Evolutionary conservation across 768 basidiomycete genomes (phyloP).

Genomic region (Boletus barrowsii): DNA sequence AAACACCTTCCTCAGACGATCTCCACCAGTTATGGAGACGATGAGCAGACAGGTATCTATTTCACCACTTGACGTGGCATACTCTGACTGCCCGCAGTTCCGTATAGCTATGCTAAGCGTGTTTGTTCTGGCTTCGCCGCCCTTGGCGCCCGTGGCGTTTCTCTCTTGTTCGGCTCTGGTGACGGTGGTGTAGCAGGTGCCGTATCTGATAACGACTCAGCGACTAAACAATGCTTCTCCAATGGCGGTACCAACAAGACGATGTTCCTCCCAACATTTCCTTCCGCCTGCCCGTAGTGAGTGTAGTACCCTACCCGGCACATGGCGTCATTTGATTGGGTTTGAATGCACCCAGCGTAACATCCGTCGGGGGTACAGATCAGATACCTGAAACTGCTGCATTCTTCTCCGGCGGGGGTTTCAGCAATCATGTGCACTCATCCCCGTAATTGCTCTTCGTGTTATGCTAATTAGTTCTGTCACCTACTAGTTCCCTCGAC

Average conservation of each 20-base stretch:
- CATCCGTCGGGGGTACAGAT: slow-evolving; percentile 66
- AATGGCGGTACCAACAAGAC: slow-evolving; percentile 58
- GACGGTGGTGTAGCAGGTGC: slow-evolving; percentile 70
- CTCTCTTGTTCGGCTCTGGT: slow-evolving; percentile 45
- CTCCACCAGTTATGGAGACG: slow-evolving; percentile 70
- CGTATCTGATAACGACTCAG: slow-evolving; percentile 41
- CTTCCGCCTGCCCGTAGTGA: slow-evolving; percentile 50
- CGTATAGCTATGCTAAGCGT: slow-evolving; percentile 51
- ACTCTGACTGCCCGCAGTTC: slow-evolving; percentile 38
- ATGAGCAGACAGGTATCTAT: slow-evolving; percentile 61
- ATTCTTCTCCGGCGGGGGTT: slow-evolving; percentile 68
- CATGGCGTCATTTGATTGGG: slow-evolving; percentile 1
- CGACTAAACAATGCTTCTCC: slow-evolving; percentile 50
- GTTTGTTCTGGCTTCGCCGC: slow-evolving; percentile 61
- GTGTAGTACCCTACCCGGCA: slow-evolving; percentile 25
- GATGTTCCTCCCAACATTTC: slow-evolving; percentile 58
- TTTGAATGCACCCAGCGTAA: slow-evolving; percentile 46
- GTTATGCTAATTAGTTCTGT: not conserved
- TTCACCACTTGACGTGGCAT: not conserved
- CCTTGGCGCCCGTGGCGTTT: slow-evolving; percentile 65
- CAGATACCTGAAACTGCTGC: slow-evolving; percentile 58
- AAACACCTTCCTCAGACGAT: slow-evolving; percentile 53
- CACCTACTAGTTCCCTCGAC: slow-evolving; percentile 45
- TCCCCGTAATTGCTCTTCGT: not conserved
- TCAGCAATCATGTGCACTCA: slow-evolving; percentile 58